Evolutionary conservation across 2,329 filamentous ascomycete species (phyloP), one percentile per base, ranked within the genome.

Genomic region (Zarea fungicola): DNA sequence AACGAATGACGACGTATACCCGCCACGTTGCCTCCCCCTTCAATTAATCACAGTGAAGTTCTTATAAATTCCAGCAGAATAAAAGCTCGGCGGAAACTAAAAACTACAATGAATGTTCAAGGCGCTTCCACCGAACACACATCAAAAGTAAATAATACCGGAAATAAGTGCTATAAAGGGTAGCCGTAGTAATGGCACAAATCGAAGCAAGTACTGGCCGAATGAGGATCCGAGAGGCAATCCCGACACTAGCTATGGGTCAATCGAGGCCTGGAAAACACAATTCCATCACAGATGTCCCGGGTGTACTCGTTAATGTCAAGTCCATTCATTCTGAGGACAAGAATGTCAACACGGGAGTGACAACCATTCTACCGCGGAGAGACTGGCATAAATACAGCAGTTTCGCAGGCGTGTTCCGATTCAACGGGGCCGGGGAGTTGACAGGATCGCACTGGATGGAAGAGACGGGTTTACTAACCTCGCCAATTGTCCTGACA

Each of bases 341-440:
- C 32, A 57, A 58, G 6, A 55, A 62, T 22, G 64, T 75, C 52
- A 75, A 77, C 54, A 76, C 74, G 0, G 75, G 75, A 42, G 65
- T 77, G 10, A 78, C 75, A 1, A 68, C 70, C 31, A 73, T 78
- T 46, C 58, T 77, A 1, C 73, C 74, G 1, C 69, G 73, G 10
- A 37, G 55, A 5, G 60, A 71, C 40, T 77, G 74, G 73, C 66
- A 67, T 57, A 52, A 65, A 37, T 64, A 68, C 9, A 71, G 71
- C 34, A 72, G 68, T 47, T 72, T 76, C 40, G 70, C 74, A 4
- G 71, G 71, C n/a, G 57, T 77, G 41, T 83, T 83, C 63, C 72
- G 74, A 52, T 83, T 85, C 67, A 85, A 85, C 55, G 81, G 81
- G 48, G 76, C 74, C 39, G 81, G 82, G 35, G 80, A 84, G 62